Percentiles rank a stretch among this genome's conserved stretches.
These are phyloP conservation scores for Microdochium nivale DNA, from an alignment of 2,329 filamentous ascomycete species.

Conservation along the genomic window DNA sequence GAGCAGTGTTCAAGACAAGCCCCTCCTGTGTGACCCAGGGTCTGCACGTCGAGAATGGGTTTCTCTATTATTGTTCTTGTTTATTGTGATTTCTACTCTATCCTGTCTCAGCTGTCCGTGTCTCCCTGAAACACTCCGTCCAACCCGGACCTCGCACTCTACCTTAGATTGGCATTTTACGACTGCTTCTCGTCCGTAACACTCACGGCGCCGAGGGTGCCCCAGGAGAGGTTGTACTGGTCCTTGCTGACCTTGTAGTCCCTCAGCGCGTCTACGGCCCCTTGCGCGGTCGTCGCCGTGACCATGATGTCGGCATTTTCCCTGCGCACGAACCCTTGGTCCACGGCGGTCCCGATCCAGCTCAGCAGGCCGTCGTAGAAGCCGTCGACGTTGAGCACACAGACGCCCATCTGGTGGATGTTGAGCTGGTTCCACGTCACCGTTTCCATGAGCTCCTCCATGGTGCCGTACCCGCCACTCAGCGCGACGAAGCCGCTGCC, in stretches of 20 bases:
- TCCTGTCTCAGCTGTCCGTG: no score
- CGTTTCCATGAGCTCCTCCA: conserved; percentile 91
- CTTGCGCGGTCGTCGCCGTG: conserved; percentile 63
- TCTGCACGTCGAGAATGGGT: no score
- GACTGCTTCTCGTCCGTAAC: background rate
- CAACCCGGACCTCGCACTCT: background rate
- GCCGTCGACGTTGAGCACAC: conserved; percentile 78
- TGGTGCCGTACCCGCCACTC: conserved; percentile 78
- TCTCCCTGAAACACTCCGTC: no score
- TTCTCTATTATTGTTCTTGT: no score
- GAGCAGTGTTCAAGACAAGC: no score
- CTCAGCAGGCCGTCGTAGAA: conserved; percentile 84
- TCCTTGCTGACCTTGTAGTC: conserved; percentile 70
- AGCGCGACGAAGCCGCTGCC: conserved; percentile 87
- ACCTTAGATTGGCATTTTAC: background rate
- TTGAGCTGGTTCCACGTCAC: conserved; percentile 95
- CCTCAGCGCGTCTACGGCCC: conserved; percentile 61
- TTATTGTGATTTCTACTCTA: no score
- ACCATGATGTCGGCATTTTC: conserved; percentile 70
- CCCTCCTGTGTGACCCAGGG: no score
- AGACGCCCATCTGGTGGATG: conserved; percentile 73
- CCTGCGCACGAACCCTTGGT: conserved; percentile 66
- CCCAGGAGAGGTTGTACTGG: conserved; percentile 78
- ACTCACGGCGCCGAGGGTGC: background rate
- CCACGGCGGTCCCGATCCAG: conserved; percentile 72